phyloP scores from a whole-genome alignment of 1,284 basidiomycete genomes.

The Ceratobasidium papillatum region DNA sequence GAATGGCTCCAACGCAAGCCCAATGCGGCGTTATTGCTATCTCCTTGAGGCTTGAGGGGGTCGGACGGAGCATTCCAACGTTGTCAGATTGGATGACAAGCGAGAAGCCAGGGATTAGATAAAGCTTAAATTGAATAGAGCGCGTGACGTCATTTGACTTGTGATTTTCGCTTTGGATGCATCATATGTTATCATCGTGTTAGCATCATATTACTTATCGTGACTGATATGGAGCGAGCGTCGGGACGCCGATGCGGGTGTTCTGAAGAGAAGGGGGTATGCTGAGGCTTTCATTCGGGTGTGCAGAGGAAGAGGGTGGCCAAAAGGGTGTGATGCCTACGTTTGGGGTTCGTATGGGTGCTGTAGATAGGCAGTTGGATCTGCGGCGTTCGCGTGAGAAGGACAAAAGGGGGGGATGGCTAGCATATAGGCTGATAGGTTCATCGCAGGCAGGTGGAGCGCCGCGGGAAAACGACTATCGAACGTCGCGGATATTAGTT shows the following conservation, averaged over 20 bases:
- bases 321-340: no score
- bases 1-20: background rate
- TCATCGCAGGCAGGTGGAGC: conserved; percentile 1
- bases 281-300: no score
- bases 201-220: no score
- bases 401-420: background rate
- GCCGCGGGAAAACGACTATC: background rate
- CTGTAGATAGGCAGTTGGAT: background rate
- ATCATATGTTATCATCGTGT: no score
- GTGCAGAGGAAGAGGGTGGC: no score
- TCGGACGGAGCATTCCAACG: background rate
- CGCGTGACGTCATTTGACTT: background rate
- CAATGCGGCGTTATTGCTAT: background rate
- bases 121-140: background rate
- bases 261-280: background rate
- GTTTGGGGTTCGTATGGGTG: no score
- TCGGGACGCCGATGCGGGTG: background rate
- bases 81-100: background rate
- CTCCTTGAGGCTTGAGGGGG: background rate
- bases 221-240: background rate
- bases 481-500: no score
- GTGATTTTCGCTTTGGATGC: background rate
- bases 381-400: background rate
- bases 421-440: background rate
- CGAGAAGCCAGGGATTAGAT: background rate